Base-by-base conservation (phyloP, 2,329 filamentous ascomycete genomes). In the Helotiales sp. region DNA sequence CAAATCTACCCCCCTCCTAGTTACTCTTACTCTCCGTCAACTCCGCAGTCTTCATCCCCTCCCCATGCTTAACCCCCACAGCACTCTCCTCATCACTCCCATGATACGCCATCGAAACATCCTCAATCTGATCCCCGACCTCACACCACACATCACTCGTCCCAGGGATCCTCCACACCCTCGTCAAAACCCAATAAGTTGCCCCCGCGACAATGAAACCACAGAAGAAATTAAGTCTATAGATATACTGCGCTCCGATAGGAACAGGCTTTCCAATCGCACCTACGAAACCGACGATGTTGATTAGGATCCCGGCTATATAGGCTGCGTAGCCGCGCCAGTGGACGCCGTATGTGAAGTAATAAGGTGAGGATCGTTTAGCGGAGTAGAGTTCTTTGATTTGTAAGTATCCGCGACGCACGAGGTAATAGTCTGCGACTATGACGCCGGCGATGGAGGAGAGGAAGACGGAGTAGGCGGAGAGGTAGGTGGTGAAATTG, bases 401-500 rank as follows among this genome's bases (percentile, higher is more conserved):
- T 63, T 92, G 84, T 2, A 95, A 79, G 71, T 92, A 96, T 5
- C 93, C 93, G 58, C 82, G 86, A 57, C 93, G 88, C 5, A 96
- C 90, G 55, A 89, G 61, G 74, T 96, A 97, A 77, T 97, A 97
- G 73, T 97, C 93, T 65, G 81, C 83, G 59, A 92, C 79, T 76
- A 96, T 95, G 63, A 96, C 91, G n/a, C 93, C 93, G 0, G 91
- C 92, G 62, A 97, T 96, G 42, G 89, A 91, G 58, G 89, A 93
- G n/a, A 97, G 81, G 75, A 97, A 97, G 56, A 97, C 91, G 2
- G 89, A 92, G 77, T 96, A 96, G 1, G 93, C 89, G 0, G 90
- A 95, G 0, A 97, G 84, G 70, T 96, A 96, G 3, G 90, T 96
- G 0, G 90, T 95, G 77, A 96, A 96, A 74, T 88, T 86, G 77